Base-by-base conservation (phyloP, 305 asterid species). In the Plantago coronopus region DNA sequence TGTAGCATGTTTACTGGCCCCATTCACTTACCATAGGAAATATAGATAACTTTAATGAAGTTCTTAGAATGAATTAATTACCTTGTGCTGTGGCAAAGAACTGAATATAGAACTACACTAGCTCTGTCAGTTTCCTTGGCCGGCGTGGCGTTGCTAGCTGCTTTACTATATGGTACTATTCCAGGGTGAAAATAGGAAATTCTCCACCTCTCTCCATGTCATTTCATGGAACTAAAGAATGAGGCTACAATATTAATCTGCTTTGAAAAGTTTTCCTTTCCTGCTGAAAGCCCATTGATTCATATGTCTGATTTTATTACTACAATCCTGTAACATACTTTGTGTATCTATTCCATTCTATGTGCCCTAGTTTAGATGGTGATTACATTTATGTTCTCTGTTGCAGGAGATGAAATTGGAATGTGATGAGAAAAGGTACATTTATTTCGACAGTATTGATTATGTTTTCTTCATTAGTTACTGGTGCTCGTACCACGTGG, bases 361-460 rank as follows among this genome's bases (percentile, higher is more conserved):
- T 47, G 18, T 57, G 49, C 44, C 45, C 48, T 56, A 27, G 53
- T 54, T 9, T 55, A 63, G 54, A 48, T 16, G 12, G 34, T 68
- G 48, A 43, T 61, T 72, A 51, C 54, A 51, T 40, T 57, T 49
- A 48, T 40, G 54, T 72, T 75, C 72, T 29, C 55, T 66, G 72
- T 58, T 74, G 79, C 93, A 93, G 99, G 96, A 93, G 80, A 89
- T 93, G 99, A 93, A 87, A 71, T 78, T 89, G 81, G 96, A 83
- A 73, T 85, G 95, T 22, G 95, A 89, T 62, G 99, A 89, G 72
- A 93, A 93, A 81, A 87, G 96, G 96, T 93, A 71, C 54, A 42
- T 34, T 23, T 61, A 17, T 20, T 31, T 31, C 40, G 2, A 34
- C 8, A 34, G 40, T 34, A 34, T 42, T 60, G 48, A 38, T 73